Evolutionary conservation across 441 rosid genomes (phyloP), one percentile per base, ranked within the genome.

Genomic region (Corymbia citriodora): DNA sequence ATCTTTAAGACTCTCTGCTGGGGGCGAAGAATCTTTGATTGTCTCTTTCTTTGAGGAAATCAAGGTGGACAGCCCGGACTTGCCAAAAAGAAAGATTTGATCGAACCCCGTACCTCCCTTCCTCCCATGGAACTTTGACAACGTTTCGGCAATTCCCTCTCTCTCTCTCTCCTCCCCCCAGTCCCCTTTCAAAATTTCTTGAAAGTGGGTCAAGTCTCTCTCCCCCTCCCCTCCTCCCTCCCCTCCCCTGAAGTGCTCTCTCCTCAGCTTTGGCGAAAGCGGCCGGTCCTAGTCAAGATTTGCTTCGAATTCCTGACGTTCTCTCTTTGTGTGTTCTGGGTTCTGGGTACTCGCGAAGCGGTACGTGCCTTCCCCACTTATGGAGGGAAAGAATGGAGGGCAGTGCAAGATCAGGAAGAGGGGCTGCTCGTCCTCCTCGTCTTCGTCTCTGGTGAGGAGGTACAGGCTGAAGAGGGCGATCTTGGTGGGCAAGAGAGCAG

Each of bases 391-490:
- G 88, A 87, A 90, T 25, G 95, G 92, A 86, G 94, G 92, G 85
- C 93, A 91, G 33, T 94, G 97, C 74, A 98, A 96, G 95, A 96
- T 97, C 92, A 97, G 99, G 89, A 97, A 97, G 94, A 94, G 99
- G 93, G 96, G 97, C 50, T 92, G 97, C 88, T 97, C 99, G 15
- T 97, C 99, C 0, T 97, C 99, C 1, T 97, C 99, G 1, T 98
- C 99, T 0, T 98, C 99, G 48, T 95, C 98, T 55, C 59, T 96
- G 74, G 94, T 93, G 88, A 96, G 94, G 54, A 93, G 92, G 55
- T 96, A 97, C 95, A 93, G 97, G 92, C 93, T 96, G 91, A 98
- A 98, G 93, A 94, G 96, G 72, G 95, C 99, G 25, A 96, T 98
- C 93, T 92, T 96, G 88, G 93, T 94, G 25, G 96, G 96, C 21